phyloP scores from a whole-genome alignment of 495 filamentous ascomycete species.

The Podospora comata region DNA sequence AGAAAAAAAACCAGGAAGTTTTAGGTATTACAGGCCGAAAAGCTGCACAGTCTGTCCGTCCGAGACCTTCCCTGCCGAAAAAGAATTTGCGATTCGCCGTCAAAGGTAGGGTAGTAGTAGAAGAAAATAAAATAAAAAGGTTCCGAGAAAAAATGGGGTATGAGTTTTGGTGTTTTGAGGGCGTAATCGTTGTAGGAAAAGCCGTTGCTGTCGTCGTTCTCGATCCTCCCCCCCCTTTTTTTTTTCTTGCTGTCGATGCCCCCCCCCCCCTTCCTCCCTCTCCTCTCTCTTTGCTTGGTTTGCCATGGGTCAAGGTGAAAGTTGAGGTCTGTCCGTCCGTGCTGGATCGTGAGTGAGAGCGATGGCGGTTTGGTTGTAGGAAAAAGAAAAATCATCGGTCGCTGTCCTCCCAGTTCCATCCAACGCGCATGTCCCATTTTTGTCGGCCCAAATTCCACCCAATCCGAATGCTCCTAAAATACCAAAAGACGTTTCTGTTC shows the following conservation, averaged over 20 bases:
- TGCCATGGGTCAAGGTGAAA: neutral
- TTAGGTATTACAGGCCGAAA: slow-evolving; percentile 52
- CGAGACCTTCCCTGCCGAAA: slow-evolving; percentile 23
- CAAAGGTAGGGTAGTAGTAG: neutral
- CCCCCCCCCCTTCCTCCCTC: neutral
- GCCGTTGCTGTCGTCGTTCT: slow-evolving; percentile 22
- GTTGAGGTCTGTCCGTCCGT: slow-evolving; percentile 4
- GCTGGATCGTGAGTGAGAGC: neutral
- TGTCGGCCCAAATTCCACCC: slow-evolving; percentile 1
- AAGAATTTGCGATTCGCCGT: neutral
- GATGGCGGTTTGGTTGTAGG: slow-evolving; percentile 1
- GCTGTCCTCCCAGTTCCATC: neutral
- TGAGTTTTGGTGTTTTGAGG: slow-evolving; percentile 24
- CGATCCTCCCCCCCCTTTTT: neutral
- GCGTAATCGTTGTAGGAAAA: slow-evolving; percentile 44
- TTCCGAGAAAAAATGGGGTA: slow-evolving; percentile 32
- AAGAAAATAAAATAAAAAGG: slow-evolving; percentile 21
- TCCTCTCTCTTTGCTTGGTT: slow-evolving; percentile 1
- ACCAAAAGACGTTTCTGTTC: slow-evolving; percentile 2
- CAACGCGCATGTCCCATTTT: neutral
- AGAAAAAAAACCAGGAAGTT: slow-evolving; percentile 24
- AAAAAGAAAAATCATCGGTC: slow-evolving; percentile 1
- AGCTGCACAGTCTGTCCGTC: slow-evolving; percentile 31
- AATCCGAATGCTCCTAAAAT: slow-evolving; percentile 1
- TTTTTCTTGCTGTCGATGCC: neutral